phyloP scores from a whole-genome alignment of 306 rosid genomes.

The Phaseolus lunatus region DNA sequence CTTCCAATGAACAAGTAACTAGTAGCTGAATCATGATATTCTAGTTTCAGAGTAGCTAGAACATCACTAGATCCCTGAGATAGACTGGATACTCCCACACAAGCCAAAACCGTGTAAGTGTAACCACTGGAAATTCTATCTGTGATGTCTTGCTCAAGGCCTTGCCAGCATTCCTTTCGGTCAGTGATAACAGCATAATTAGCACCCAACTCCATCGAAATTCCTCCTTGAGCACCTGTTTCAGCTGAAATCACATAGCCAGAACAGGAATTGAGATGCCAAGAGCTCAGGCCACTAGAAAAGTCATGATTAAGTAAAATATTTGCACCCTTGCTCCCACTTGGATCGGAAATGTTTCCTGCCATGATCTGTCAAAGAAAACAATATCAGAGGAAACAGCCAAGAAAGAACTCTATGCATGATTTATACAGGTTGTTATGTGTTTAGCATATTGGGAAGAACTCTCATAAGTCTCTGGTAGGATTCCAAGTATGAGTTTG shows the following conservation, averaged over 20 bases:
- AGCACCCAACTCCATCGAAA: conserved; percentile 33
- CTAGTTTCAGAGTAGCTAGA: conserved; percentile 81
- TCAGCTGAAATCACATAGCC: conserved; percentile 66
- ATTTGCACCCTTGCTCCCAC: conserved; percentile 55
- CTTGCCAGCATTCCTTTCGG: conserved; percentile 93
- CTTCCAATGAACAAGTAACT: conserved; percentile 73
- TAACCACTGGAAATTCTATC: conserved; percentile 58
- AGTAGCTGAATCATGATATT: conserved; percentile 63
- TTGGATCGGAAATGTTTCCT: conserved; percentile 46
- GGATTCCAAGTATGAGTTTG: no score
- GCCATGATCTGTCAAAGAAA: conserved; percentile 56
- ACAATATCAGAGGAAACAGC: conserved; percentile 36
- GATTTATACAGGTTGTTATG: conserved; percentile 18
- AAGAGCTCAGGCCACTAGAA: conserved; percentile 73
- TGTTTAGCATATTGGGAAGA: conserved; percentile 31
- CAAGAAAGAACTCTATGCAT: conserved; percentile 21
- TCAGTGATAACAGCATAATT: conserved; percentile 70
- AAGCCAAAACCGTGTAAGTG: conserved; percentile 70
- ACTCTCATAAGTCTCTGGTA: conserved; percentile 1
- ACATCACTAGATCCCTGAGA: conserved; percentile 70
- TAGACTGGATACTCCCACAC: conserved; percentile 79
- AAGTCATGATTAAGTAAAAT: conserved; percentile 81
- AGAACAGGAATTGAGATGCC: conserved; percentile 78
- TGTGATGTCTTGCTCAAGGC: conserved; percentile 92
- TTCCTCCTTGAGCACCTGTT: conserved; percentile 51